phyloP scores from a whole-genome alignment of 108 stramenopile genomes.

The Conticribra guillardii region DNA sequence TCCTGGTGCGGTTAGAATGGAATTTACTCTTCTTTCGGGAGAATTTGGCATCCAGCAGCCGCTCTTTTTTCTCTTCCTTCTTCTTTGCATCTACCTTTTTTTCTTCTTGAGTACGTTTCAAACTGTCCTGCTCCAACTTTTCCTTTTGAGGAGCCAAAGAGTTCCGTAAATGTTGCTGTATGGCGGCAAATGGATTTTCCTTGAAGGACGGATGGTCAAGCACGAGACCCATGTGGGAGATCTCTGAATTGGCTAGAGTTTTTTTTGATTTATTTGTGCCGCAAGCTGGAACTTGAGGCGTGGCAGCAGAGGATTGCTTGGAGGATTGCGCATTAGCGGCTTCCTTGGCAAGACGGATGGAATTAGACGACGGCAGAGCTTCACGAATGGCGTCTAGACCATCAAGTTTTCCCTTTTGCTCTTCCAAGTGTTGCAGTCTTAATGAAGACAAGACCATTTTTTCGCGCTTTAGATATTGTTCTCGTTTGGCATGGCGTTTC shows the following conservation, averaged over 20 bases:
- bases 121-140: conserved; percentile 43
- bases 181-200: conserved; percentile 77
- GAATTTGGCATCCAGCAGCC: conserved; percentile 7
- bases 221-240: conserved; percentile 71
- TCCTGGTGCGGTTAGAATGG: conserved; percentile 10
- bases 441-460: conserved; percentile 80
- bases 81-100: conserved; percentile 37
- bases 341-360: conserved; percentile 1
- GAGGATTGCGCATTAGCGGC: conserved; percentile 1
- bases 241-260: conserved; percentile 58
- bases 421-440: conserved; percentile 60
- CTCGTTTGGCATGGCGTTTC: conserved; percentile 77
- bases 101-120: conserved; percentile 31
- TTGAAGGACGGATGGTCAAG: conserved; percentile 80
- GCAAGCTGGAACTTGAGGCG: neutral
- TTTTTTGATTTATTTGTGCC: conserved; percentile 68
- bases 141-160: conserved; percentile 57
- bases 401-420: conserved; percentile 81
- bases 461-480: conserved; percentile 79
- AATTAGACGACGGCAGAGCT: conserved; percentile 47
- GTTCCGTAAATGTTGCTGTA: conserved; percentile 81
- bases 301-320: no score
- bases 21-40: conserved; percentile 42
- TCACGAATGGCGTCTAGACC: conserved; percentile 80
- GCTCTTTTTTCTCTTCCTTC: conserved; percentile 50